Base-by-base conservation (phyloP, 805 yeast species). In the Nematodospora valgi region DNA sequence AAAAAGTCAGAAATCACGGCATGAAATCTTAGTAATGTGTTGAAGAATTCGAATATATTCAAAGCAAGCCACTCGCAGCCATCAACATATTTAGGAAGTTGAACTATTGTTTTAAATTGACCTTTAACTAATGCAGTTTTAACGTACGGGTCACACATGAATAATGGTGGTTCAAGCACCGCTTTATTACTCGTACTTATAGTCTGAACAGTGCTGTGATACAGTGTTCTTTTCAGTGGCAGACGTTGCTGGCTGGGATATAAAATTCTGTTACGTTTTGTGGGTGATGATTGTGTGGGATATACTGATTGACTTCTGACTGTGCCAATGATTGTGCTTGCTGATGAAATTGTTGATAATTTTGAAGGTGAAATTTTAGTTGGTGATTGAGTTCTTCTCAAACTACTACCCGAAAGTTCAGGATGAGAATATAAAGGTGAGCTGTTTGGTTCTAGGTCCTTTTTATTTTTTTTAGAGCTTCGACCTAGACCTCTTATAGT, bases 41-140 rank as follows among this genome's bases (percentile, higher is more conserved):
- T 83, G 64, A 82, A 87, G 46, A 86, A 76, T 59, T 93, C 98
- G 59, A 89, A 89, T 5, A 86, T 79, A 56, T 88, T 93, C 37
- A 93, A 73, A 1, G 98, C 96, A 12, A 93, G 69, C 99, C 99
- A 93, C 58, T 93, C 99, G 37, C 88, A 86, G 40, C 78, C 72
- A 52, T 93, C 98, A 9, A 94, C 97, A 54, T 91, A 91, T 54
- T 86, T 87, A 13, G 99, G 98, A 15, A 87, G 68, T 53, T 86
- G 95, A 1, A 93, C 97, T 45, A 93, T 93, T 1, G 98, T 89
- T 52, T 86, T 88, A 66, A 88, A 93, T 0, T 96, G 85, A 12
- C 99, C 99, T 54, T 91, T 93, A 13, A 94, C 98, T 23, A 93
- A 66, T 0, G 98, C 95, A 0, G 97, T 86, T 43, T 89, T 81